Evolutionary conservation across 2,329 filamentous ascomycete species (phyloP).

Genomic region (Phaeosphaeria sp.): DNA sequence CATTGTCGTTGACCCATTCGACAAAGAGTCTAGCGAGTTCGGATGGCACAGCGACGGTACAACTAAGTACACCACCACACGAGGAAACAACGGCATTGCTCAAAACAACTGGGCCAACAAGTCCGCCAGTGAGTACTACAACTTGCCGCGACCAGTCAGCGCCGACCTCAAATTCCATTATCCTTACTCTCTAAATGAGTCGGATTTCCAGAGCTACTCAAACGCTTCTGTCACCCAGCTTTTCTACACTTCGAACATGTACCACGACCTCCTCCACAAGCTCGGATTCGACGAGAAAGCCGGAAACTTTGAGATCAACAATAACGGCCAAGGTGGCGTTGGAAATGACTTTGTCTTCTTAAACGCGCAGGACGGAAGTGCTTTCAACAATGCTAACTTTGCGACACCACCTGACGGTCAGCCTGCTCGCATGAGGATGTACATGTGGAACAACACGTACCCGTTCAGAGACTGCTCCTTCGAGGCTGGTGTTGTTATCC

Average conservation of each 20-base stretch:
- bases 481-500: slow-evolving; percentile 66
- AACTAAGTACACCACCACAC: slow-evolving; percentile 59
- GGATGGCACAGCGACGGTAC: slow-evolving; percentile 61
- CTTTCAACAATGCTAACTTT: slow-evolving; percentile 66
- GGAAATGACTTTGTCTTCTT: slow-evolving; percentile 63
- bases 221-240: slow-evolving; percentile 66
- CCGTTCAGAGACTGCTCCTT: slow-evolving; percentile 64
- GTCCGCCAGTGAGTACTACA: slow-evolving; percentile 48
- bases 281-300: slow-evolving; percentile 66
- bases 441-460: slow-evolving; percentile 59
- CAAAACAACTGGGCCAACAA: slow-evolving; percentile 58
- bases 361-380: slow-evolving; percentile 63
- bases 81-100: slow-evolving; percentile 66
- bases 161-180: slow-evolving; percentile 53
- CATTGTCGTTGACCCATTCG: slow-evolving; percentile 59
- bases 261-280: slow-evolving; percentile 65
- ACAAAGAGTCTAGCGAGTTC: slow-evolving; percentile 56
- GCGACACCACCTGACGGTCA: slow-evolving; percentile 52
- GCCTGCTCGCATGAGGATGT: slow-evolving; percentile 65
- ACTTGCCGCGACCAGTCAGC: slow-evolving; percentile 59
- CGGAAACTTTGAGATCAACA: slow-evolving; percentile 67
- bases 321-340: slow-evolving; percentile 60
- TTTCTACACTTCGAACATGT: slow-evolving; percentile 67
- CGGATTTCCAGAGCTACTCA: slow-evolving; percentile 49
- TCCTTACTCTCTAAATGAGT: slow-evolving; percentile 31